Base-by-base conservation (phyloP, 2,329 filamentous ascomycete genomes). In the Parastagonospora nodorum region DNA sequence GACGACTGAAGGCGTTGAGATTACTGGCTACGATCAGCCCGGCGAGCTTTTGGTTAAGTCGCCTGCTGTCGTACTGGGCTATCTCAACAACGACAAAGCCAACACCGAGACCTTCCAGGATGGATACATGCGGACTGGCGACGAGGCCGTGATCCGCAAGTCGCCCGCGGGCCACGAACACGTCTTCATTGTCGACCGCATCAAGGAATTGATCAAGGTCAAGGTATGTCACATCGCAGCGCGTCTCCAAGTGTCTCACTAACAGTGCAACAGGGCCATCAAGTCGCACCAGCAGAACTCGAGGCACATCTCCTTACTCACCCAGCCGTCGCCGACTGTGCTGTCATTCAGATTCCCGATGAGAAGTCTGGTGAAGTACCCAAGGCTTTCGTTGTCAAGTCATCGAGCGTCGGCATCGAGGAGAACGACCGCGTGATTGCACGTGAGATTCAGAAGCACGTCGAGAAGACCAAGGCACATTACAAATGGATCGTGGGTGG, bases 11-110 rank as follows among this genome's bases (percentile, higher is more conserved):
- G 89, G 88, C 1, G 77, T 79, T 5, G 89, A 94, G 66, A 81
- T 94, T 48, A 87, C 82, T 0, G 81, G 77, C 7, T 86, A 89
- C 60, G 84, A 93, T 54, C 84, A 85, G 39, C 89, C 88, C 0
- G 92, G 92, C 31, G 92, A 97, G 73, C 81, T 97, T 11, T 80
- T 90, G 14, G 83, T 96, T 16, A 89, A 90, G 68, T 85, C 84
- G 4, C 56, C 56, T 2, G 86, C 87, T 1, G 84, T 95, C 1
- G 86, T 89, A 0, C 74, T 96, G 0, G 92, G 92, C 1, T 97
- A 97, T 62, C 77, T 96, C 45, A 88, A 95, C 75, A 96, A 96
- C 66, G 86, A 89, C 38, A 87, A 89, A 65, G 91, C 92, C 2
- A 95, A 87, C 15, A 80, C 82, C 44, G 90, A 95, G 69, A 94